Base-by-base conservation (phyloP, 768 basidiomycete genomes). In the Calocybe gangraenosa region DNA sequence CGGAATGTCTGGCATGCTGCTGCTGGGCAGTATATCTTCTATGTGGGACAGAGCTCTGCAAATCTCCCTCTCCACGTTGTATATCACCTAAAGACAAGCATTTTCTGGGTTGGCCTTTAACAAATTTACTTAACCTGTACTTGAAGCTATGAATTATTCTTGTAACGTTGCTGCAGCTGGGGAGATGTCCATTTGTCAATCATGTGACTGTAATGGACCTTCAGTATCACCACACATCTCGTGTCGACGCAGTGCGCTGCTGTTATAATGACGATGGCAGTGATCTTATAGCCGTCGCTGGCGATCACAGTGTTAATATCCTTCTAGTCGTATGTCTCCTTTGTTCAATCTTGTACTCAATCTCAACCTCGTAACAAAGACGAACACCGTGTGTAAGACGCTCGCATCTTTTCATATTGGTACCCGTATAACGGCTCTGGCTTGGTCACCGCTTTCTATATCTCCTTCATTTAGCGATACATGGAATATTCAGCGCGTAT, bases 381-480 rank as follows among this genome's bases (percentile, higher is more conserved):
- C 62, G 54, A 64, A 69, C 53, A 61, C 73, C 0, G 64, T 69
- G 14, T 74, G 64, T 56, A 68, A 67, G 47, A 66, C 65, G 28
- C 54, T 92, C 54, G 87, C 87, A 35, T 79, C 79, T 15, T 91
- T 91, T 56, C 76, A 87, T 64, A 64, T 91, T 34, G 88, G 89
- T 15, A 70, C 74, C 8, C 73, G 79, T 40, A 71, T 87, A 34
- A 88, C 85, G 2, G 77, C 90, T 3, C 61, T 92, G 11, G 86
- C 89, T 2, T 92, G 87, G 83, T 91, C 89, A 2, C 73, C 86
- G 32, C 67, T 71, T 10, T 70, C 85, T 6, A 65, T 79, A 5
- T 91, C 89, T 4, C 84, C 88, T 2, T 75, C 79, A 11, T 64
- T 65, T 15, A 74, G 74, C 42, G 81, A 83, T 44, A 65, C 74